phyloP scores from a whole-genome alignment of 495 filamentous ascomycete genomes.

The Penicillium salamii region DNA sequence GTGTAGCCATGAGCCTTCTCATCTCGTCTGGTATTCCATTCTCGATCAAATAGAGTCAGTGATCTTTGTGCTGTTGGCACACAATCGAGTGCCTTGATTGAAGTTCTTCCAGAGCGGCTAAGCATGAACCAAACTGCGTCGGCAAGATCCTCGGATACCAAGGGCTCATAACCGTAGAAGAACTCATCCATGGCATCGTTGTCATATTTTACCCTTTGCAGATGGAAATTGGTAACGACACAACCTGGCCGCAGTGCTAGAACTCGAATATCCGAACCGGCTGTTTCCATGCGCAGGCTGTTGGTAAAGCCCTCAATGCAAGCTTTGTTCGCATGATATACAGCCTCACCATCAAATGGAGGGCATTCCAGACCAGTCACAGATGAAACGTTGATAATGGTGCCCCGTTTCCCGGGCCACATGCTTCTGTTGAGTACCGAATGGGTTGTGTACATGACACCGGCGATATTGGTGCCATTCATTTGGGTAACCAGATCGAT shows the following conservation, averaged over 20 bases:
- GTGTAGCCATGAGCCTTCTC: too few species aligned
- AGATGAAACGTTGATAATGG: slow-evolving; percentile 34
- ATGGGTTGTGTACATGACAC: slow-evolving; percentile 26
- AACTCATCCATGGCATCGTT: slow-evolving; percentile 24
- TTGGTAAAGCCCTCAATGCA: slow-evolving; percentile 33
- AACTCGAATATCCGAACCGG: slow-evolving; percentile 29
- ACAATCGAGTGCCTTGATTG: slow-evolving; percentile 36
- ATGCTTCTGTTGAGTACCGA: slow-evolving; percentile 30
- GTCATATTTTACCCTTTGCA: slow-evolving; percentile 27
- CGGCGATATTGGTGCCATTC: slow-evolving; percentile 32
- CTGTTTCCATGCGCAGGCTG: slow-evolving; percentile 26
- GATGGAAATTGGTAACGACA: slow-evolving; percentile 34
- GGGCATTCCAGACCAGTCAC: slow-evolving; percentile 31
- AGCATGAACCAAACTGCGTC: slow-evolving; percentile 32
- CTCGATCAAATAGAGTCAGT: too few species aligned
- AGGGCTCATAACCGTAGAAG: slow-evolving; percentile 26
- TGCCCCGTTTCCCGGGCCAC: slow-evolving; percentile 21
- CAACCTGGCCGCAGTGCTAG: slow-evolving; percentile 30
- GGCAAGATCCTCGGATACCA: slow-evolving; percentile 31
- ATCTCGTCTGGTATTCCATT: too few species aligned
- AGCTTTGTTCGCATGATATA: slow-evolving; percentile 37
- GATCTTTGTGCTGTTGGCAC: too few species aligned
- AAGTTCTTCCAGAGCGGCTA: slow-evolving; percentile 20
- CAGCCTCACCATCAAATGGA: slow-evolving; percentile 29
- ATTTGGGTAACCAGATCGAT: slow-evolving; percentile 23